A percentile compares a stretch with the other conserved stretches of the same genome.
Evolutionary conservation across 2,329 filamentous ascomycete species (phyloP).

Genomic region (Bertia moriformis): DNA sequence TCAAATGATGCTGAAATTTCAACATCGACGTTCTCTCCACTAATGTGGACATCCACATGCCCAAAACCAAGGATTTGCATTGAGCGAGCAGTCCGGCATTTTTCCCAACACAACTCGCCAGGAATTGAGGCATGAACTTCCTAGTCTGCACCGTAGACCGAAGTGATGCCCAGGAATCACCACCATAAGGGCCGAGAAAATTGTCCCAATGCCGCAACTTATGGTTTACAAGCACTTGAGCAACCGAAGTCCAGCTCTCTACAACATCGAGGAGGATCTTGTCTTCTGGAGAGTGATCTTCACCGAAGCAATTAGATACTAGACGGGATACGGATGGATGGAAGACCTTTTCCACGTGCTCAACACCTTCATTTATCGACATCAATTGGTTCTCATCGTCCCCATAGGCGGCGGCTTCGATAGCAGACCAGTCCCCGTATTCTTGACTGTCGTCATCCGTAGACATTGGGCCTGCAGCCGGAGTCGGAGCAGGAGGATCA

Average conservation of each 20-base stretch:
- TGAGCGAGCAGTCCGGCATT: neutral
- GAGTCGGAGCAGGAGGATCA: slow-evolving; percentile 4
- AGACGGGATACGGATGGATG: slow-evolving; percentile 31
- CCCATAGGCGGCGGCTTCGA: slow-evolving; percentile 25
- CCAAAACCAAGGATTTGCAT: neutral
- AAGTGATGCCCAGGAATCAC: slow-evolving; percentile 13
- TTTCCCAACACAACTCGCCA: neutral
- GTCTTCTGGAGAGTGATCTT: slow-evolving; percentile 36
- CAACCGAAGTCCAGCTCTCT: slow-evolving; percentile 35
- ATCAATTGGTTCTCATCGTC: slow-evolving; percentile 12
- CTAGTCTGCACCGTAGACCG: neutral
- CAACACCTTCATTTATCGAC: slow-evolving; percentile 12
- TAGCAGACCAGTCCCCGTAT: slow-evolving; percentile 38
- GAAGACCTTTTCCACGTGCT: slow-evolving; percentile 22
- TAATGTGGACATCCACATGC: neutral
- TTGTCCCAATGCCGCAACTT: slow-evolving; percentile 30
- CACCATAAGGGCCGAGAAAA: slow-evolving; percentile 34
- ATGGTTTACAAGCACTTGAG: slow-evolving; percentile 22
- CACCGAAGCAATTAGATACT: slow-evolving; percentile 45
- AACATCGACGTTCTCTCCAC: neutral
- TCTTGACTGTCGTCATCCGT: slow-evolving; percentile 29
- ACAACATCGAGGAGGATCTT: slow-evolving; percentile 29
- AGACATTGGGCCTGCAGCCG: too few relatives aligned
- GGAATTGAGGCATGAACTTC: neutral
- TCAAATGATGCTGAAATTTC: neutral